A percentile compares a stretch with the other conserved stretches of the same genome.
These are phyloP conservation scores for Penicillium griseofulvum DNA, from an alignment of 2,329 filamentous ascomycete genomes.

Conservation along the genomic window DNA sequence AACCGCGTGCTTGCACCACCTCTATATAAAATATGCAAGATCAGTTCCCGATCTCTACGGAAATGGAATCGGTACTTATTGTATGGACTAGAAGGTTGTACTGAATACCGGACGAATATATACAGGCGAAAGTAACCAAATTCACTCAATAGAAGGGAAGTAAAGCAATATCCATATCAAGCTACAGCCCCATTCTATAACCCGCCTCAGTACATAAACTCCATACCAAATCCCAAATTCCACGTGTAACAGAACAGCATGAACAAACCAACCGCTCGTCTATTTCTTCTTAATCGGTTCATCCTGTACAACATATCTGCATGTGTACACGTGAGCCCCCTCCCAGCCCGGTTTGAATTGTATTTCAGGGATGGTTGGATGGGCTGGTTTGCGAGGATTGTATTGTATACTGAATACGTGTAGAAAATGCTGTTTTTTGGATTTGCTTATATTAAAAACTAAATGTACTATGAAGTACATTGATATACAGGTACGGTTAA, in stretches of 20 bases:
- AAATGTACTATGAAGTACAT: not conserved
- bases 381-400: not conserved
- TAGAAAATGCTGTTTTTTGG: no score
- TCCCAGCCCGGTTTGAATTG: not conserved
- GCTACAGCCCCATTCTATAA: no score
- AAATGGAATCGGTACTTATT: not conserved
- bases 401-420: not conserved
- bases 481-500: not conserved
- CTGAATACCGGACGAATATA: not conserved
- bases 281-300: not conserved
- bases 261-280: not conserved
- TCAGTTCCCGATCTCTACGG: not conserved
- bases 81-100: not conserved
- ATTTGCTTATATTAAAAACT: not conserved
- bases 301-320: not conserved
- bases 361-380: not conserved
- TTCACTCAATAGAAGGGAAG: no score
- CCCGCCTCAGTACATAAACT: no score
- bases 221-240: not conserved
- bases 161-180: no score
- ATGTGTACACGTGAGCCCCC: not conserved
- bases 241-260: not conserved
- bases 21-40: slow-evolving; percentile 1
- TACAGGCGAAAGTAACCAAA: not conserved
- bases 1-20: not conserved